Percentiles rank a stretch among this genome's conserved stretches.
phyloP scores from a whole-genome alignment of 2,329 filamentous ascomycete genomes.

The Phyllosticta capitalensis region DNA sequence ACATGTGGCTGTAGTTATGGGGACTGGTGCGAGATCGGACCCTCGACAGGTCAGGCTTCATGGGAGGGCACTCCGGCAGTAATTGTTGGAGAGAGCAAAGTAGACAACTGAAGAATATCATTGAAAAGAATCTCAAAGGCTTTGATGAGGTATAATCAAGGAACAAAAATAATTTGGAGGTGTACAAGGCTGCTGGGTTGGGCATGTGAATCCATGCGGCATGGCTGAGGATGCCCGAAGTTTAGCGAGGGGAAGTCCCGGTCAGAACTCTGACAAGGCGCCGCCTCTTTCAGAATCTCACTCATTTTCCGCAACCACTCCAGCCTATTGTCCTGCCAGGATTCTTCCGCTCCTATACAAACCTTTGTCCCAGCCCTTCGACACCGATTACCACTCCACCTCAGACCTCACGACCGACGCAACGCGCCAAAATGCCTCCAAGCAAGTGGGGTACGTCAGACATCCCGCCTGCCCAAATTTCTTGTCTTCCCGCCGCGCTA shows the following conservation, averaged over 20 bases:
- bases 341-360: neutral
- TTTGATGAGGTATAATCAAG: neutral
- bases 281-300: constrained; percentile 1
- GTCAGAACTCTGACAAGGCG: constrained; percentile 3
- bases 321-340: neutral
- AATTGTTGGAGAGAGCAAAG: too few relatives aligned
- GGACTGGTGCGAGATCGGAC: neutral
- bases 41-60: neutral
- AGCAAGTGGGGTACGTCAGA: constrained; percentile 34
- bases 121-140: too few relatives aligned
- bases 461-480: constrained; percentile 15
- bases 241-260: constrained; percentile 6
- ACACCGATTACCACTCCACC: neutral
- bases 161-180: neutral
- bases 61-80: neutral
- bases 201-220: neutral
- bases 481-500: neutral
- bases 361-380: neutral
- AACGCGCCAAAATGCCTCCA: constrained; percentile 22
- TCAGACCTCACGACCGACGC: neutral
- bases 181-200: neutral
- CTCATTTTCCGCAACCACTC: constrained; percentile 8
- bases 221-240: neutral
- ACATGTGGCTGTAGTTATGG: neutral
- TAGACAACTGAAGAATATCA: neutral